Conservation (phyloP, 805 yeast species). For the Candida peoriensis region DNA sequence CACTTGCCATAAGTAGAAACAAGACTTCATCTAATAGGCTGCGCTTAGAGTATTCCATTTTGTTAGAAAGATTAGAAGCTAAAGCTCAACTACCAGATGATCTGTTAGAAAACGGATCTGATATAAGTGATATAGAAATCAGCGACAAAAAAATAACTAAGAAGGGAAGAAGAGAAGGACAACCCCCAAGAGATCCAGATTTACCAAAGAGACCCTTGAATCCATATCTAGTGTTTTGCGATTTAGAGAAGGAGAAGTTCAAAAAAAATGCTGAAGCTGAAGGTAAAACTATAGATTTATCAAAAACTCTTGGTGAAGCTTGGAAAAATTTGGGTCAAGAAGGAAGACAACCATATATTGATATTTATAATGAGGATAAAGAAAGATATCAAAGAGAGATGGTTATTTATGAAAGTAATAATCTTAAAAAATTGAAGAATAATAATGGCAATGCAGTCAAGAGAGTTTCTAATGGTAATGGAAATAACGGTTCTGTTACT, state of each 20-base stretch:
- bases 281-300: constrained; percentile 56
- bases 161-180: constrained; percentile 24
- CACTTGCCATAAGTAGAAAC: constrained; percentile 73
- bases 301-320: constrained; percentile 75
- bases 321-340: constrained; percentile 76
- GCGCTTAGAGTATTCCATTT: constrained; percentile 74
- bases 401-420: constrained; percentile 39
- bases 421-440: constrained; percentile 1
- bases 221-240: constrained; percentile 78
- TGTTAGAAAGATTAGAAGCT: constrained; percentile 74
- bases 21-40: constrained; percentile 70
- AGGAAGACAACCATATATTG: constrained; percentile 66
- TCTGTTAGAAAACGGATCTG: not conserved
- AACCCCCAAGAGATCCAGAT: constrained; percentile 61
- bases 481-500: too few relatives aligned
- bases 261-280: constrained; percentile 53
- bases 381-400: constrained; percentile 71
- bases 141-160: constrained; percentile 15
- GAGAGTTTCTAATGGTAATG: too few relatives aligned
- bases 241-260: constrained; percentile 71
- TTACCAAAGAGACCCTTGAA: constrained; percentile 87
- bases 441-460: constrained; percentile 3
- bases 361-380: constrained; percentile 73
- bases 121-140: constrained; percentile 9
- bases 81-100: constrained; percentile 28